Evolutionary conservation across 805 yeast species (phyloP), one percentile per base, ranked within the genome.

Genomic region (Ogataea saltuana): DNA sequence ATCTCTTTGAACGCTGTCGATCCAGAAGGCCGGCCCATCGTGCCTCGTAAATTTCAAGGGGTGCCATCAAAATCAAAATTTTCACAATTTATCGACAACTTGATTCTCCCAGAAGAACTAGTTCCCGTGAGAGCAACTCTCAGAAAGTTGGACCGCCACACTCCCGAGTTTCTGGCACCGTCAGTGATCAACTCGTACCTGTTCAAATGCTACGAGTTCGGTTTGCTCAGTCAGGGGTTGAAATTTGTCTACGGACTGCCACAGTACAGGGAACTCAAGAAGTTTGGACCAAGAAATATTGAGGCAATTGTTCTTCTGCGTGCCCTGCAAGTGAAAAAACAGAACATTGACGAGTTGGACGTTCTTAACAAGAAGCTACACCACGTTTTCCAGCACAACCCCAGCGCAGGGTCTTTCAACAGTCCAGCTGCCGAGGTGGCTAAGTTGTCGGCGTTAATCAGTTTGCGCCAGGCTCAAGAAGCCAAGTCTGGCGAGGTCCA

Each of bases 21-120:
- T 33, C 50, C 52, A 18, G 49, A 53, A 4, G 63, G 64, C 15
- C 49, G 58, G 27, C 65, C 66, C 12, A 40, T 62, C 9, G 29
- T 46, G 10, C 64, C 65, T 12, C 44, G 50, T 28, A 28, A 33
- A 12, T 53, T 42, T 18, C 58, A 54, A 23, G 60, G 60, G 11
- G 31, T 51, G 4, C 67, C 67, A 37, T 60, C 65, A 4, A 44
- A 40, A 13, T 38, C 39, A 4, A 57, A 55, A 41, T 55, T 63
- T 37, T 33, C 44, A 10, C 41, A 46, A 18, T 63, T 63, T 33
- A 54, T 63, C 32, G 50, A 54, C n/a, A 43, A 53, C 7, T 35
- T 63, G 18, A 4, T 55, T 8, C 27, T 51, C 6, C 29, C 33
- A 4, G 64, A 57, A 6, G 68, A 63, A 48, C 49, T 62, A 8